Percentiles rank a stretch among this genome's conserved stretches.
Evolutionary conservation across 495 filamentous ascomycete species (phyloP).

Genomic region (Daldinia childiae): DNA sequence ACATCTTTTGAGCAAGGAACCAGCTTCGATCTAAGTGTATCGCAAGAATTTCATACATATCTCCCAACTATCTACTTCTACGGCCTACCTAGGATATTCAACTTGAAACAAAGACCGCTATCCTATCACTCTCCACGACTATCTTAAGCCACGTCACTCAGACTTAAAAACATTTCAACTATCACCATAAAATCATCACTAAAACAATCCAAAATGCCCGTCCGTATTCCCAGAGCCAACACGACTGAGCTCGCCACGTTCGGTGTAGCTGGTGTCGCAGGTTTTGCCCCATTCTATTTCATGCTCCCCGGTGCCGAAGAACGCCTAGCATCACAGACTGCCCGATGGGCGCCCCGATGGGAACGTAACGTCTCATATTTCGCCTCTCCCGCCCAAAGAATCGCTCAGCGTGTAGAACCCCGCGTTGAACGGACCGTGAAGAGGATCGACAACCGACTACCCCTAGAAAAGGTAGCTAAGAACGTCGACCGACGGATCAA

Average conservation of each 20-base stretch:
- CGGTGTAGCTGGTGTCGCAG: conserved; percentile 53
- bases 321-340: conserved; percentile 53
- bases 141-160: conserved; percentile 7
- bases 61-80: background rate
- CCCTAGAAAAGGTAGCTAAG: conserved; percentile 57
- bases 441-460: conserved; percentile 52
- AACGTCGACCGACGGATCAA: conserved; percentile 53
- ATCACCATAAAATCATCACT: conserved; percentile 16
- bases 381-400: conserved; percentile 52
- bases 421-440: conserved; percentile 53
- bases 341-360: conserved; percentile 61
- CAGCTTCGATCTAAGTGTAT: conserved; percentile 3
- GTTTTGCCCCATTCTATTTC: conserved; percentile 60
- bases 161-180: conserved; percentile 28
- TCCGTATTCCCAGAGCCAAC: conserved; percentile 56
- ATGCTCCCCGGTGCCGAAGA: conserved; percentile 58
- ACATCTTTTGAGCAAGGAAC: conserved; percentile 8
- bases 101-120: conserved; percentile 12
- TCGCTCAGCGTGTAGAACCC: conserved; percentile 55
- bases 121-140: conserved; percentile 2
- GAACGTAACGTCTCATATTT: conserved; percentile 60
- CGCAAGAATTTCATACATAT: background rate
- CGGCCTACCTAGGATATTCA: conserved; percentile 2
- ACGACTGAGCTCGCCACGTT: conserved; percentile 54
- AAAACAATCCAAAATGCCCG: conserved; percentile 51